Evolutionary conservation across 2,329 filamentous ascomycete species (phyloP).

Genomic region (Botrytis sinoallii): DNA sequence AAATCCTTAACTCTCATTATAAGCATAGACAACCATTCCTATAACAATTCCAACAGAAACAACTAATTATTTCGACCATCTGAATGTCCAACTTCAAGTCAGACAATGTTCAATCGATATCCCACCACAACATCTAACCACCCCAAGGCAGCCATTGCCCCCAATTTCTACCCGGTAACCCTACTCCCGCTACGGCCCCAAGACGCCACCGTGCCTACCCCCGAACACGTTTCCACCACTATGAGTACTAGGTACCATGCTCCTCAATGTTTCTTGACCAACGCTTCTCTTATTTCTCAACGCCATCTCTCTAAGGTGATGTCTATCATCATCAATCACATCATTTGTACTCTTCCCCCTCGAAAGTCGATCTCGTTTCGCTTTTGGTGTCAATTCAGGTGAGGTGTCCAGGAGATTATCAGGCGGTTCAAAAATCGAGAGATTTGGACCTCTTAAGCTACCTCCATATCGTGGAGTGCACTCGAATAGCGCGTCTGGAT

Average conservation of each 20-base stretch:
- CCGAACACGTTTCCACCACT: constrained; percentile 17
- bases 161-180: constrained; percentile 15
- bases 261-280: constrained; percentile 28
- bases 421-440: constrained; percentile 11
- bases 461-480: background rate
- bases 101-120: background rate
- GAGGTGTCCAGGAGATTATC: constrained; percentile 22
- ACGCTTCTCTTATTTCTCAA: constrained; percentile 30
- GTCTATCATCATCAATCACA: constrained; percentile 20
- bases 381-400: constrained; percentile 16
- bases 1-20: background rate
- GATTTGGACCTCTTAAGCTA: background rate
- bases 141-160: constrained; percentile 14
- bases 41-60: background rate
- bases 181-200: constrained; percentile 12
- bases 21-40: background rate
- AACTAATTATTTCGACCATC: background rate
- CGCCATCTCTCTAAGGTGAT: constrained; percentile 25
- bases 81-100: background rate
- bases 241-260: constrained; percentile 29
- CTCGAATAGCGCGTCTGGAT: background rate
- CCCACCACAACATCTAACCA: background rate
- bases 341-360: background rate
- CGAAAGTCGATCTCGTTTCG: background rate
- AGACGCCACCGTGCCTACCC: background rate